A percentile compares a stretch with the other conserved stretches of the same genome.
phyloP scores from a whole-genome alignment of 768 basidiomycete genomes.

The Mrakia frigida region DNA sequence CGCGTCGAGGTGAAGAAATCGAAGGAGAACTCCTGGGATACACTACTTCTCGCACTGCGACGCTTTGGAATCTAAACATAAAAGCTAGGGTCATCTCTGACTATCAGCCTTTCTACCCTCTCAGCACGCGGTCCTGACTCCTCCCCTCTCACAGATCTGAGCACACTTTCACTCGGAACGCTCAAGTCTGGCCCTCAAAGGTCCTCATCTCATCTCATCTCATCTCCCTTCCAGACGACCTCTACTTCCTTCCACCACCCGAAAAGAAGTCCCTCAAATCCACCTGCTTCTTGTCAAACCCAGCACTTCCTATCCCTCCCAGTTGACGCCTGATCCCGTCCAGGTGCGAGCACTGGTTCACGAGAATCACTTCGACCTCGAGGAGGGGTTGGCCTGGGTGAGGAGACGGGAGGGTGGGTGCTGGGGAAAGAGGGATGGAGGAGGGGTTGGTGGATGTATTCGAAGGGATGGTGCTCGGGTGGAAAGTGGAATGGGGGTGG shows the following conservation, averaged over 20 bases:
- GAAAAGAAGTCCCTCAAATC: constrained; percentile 76
- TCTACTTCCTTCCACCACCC: constrained; percentile 50
- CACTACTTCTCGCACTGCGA: too few species aligned
- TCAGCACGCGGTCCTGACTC: too few species aligned
- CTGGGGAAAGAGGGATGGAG: constrained; percentile 11
- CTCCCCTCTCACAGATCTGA: too few species aligned
- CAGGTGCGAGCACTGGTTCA: constrained; percentile 45
- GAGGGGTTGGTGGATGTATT: constrained; percentile 6
- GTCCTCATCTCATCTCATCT: too few species aligned
- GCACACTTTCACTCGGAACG: too few species aligned
- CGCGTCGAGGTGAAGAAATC: too few species aligned
- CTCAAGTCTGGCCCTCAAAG: too few species aligned
- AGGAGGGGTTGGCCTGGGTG: constrained; percentile 14
- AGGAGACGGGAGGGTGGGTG: constrained; percentile 8
- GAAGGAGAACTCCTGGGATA: too few species aligned
- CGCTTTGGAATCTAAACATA: too few species aligned
- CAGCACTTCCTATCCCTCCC: constrained; percentile 66
- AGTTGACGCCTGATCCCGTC: constrained; percentile 55
- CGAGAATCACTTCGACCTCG: constrained; percentile 38
- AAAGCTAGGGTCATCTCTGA: too few species aligned
- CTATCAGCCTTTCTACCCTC: too few species aligned
- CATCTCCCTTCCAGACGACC: too few species aligned
- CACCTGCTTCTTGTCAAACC: constrained; percentile 68
- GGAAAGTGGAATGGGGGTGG: not conserved
- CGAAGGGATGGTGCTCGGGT: not conserved